phyloP scores from a whole-genome alignment of 495 filamentous ascomycete species.

The Annulohypoxylon stygium region DNA sequence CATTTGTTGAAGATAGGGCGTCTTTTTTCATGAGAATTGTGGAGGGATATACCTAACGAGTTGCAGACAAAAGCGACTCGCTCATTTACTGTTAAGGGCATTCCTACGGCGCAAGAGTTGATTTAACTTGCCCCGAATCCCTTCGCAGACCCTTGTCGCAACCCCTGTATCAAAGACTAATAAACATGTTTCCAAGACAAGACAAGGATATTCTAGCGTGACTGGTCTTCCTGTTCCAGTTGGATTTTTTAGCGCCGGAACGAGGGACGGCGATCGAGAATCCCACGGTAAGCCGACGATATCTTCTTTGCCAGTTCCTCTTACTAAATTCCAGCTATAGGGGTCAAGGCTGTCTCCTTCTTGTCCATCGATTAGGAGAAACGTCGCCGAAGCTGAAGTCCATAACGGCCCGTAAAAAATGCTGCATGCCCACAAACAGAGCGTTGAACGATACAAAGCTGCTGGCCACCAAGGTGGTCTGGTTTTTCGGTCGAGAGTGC shows the following conservation, averaged over 20 bases:
- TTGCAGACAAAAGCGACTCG: neutral
- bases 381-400: neutral
- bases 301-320: slow-evolving; percentile 12
- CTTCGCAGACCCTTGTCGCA: slow-evolving; percentile 25
- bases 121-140: slow-evolving; percentile 17
- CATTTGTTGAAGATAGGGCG: neutral
- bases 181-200: slow-evolving; percentile 22
- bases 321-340: slow-evolving; percentile 15
- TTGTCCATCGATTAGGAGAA: slow-evolving; percentile 19
- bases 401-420: slow-evolving; percentile 22
- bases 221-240: slow-evolving; percentile 11
- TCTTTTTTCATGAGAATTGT: neutral
- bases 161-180: slow-evolving; percentile 22
- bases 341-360: slow-evolving; percentile 7
- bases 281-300: slow-evolving; percentile 6
- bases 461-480: slow-evolving; percentile 28
- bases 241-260: slow-evolving; percentile 21
- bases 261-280: neutral
- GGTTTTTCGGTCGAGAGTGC: slow-evolving; percentile 16
- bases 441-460: slow-evolving; percentile 21
- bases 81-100: slow-evolving; percentile 10
- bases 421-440: slow-evolving; percentile 23
- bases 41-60: neutral
- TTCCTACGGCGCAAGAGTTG: slow-evolving; percentile 20
- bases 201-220: slow-evolving; percentile 20